phyloP scores from a whole-genome alignment of 2,329 filamentous ascomycete genomes.

The Colletotrichum sp. region DNA sequence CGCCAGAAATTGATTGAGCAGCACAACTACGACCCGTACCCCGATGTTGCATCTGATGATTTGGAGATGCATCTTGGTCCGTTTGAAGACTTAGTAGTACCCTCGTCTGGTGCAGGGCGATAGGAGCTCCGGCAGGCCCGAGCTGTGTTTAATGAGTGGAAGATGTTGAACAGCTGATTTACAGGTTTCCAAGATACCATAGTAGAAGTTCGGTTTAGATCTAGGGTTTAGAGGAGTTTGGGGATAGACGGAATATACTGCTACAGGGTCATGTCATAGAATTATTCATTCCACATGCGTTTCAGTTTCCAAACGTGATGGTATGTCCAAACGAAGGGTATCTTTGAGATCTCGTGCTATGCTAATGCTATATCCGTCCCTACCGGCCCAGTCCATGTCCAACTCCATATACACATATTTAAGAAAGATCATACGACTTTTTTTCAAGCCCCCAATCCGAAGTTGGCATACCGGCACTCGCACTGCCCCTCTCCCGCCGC shows the following conservation, averaged over 20 bases:
- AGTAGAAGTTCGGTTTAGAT: background rate
- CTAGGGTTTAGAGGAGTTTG: background rate
- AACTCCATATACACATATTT: background rate
- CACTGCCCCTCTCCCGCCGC: constrained; percentile 41
- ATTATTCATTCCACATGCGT: no score
- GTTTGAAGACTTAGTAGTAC: background rate
- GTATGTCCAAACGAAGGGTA: background rate
- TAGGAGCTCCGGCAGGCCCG: background rate
- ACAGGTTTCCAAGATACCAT: background rate
- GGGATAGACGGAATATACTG: background rate
- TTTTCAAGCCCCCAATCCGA: constrained; percentile 19
- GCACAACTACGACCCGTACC: background rate
- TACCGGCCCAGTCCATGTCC: background rate
- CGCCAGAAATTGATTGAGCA: background rate
- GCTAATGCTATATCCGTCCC: background rate
- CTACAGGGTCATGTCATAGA: background rate
- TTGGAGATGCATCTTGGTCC: background rate
- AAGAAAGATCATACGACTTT: background rate
- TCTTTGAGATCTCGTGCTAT: background rate
- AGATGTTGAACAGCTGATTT: background rate
- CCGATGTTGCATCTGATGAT: background rate
- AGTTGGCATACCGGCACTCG: constrained; percentile 43
- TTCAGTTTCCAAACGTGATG: no score
- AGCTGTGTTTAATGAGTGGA: background rate
- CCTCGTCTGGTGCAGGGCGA: background rate